These are phyloP conservation scores for Aspergillus tanneri DNA, from an alignment of 2,329 filamentous ascomycete species.

Conservation along the genomic window DNA sequence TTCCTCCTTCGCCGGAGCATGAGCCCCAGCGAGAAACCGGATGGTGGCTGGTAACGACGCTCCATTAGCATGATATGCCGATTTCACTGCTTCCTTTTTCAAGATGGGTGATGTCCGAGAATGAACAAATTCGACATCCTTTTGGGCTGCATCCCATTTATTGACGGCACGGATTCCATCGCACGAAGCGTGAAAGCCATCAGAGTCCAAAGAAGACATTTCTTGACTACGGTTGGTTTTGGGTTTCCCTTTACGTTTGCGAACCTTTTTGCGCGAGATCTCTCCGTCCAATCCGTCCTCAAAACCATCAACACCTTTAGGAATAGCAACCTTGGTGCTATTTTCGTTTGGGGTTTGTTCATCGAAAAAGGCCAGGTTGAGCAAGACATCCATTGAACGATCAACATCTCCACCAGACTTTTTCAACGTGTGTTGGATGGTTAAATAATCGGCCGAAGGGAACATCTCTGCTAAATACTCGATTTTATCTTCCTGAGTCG, in stretches of 20 bases:
- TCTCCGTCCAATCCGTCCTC: conserved; percentile 55
- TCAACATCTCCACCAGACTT: conserved; percentile 67
- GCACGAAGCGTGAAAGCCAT: conserved; percentile 15
- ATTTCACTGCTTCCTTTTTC: conserved; percentile 50
- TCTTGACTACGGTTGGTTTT: conserved; percentile 34
- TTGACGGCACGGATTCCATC: conserved; percentile 38
- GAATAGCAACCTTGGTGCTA: conserved; percentile 43
- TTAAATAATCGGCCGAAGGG: conserved; percentile 63
- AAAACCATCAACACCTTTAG: conserved; percentile 82
- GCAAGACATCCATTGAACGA: conserved; percentile 72
- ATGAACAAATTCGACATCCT: conserved; percentile 62
- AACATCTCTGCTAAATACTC: conserved; percentile 68
- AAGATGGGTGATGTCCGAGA: conserved; percentile 51
- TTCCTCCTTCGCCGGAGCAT: conserved; percentile 42
- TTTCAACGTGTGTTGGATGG: conserved; percentile 65
- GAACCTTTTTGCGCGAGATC: conserved; percentile 41
- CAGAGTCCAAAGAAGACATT: conserved; percentile 14
- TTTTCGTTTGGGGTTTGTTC: conserved; percentile 58
- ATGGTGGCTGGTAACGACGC: conserved; percentile 59
- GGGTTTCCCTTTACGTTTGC: conserved; percentile 43
- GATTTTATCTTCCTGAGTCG: conserved; percentile 59
- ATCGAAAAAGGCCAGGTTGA: conserved; percentile 76
- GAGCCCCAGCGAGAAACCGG: conserved; percentile 50
- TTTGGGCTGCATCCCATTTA: conserved; percentile 58
- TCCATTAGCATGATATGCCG: conserved; percentile 59